Base-by-base conservation (phyloP, 2,329 filamentous ascomycete genomes). In the Talaromyces sp. region DNA sequence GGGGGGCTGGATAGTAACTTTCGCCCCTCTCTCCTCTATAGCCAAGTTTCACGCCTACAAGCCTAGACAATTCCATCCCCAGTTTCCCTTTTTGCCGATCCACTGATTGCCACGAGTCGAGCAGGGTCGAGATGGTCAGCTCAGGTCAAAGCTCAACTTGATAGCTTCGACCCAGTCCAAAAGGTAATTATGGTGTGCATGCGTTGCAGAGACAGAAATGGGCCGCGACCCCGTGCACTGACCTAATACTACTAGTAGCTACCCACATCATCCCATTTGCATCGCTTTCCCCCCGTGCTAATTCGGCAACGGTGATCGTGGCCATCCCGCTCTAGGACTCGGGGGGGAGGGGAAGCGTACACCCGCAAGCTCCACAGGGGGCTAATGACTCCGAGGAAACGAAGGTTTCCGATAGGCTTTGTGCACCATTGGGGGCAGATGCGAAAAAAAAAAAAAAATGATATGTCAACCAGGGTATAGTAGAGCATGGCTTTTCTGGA, bases 111-210 rank as follows among this genome's bases (percentile, higher is more conserved):
- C 46, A 40, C 47, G 24, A 36, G 47, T 36, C 47, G 16, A 47
- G 30, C 14, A 41, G 22, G 30, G 49, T 47, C 50, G 39, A 47
- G 29, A 20, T 49, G 54, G 54, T 46, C 56, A 56, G 47, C 35
- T 46, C 13, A 43, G 51, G 53, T 47, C 49, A 56, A 56, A 59
- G 54, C 59, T 57, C 53, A 39, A 56, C 7, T 55, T 20, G 55
- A 63, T 51, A 55, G 56, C 58, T 58, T 56, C 44, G 51, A 54
- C 46, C 29, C 40, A 32, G n/a, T 43, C 32, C 36, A 39, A 47
- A 56, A 50, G 61, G 54, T 17, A 61, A 61, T 54, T 61, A 61
- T 61, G 61, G 54, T 59, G 47, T 63, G 61, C 60, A 63, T 62
- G 41, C 30, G 35, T 50, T 49, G 46, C 50, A 53, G 47, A 52